Evolutionary conservation across 768 basidiomycete species (phyloP).

Genomic region (Suillus bovinus): DNA sequence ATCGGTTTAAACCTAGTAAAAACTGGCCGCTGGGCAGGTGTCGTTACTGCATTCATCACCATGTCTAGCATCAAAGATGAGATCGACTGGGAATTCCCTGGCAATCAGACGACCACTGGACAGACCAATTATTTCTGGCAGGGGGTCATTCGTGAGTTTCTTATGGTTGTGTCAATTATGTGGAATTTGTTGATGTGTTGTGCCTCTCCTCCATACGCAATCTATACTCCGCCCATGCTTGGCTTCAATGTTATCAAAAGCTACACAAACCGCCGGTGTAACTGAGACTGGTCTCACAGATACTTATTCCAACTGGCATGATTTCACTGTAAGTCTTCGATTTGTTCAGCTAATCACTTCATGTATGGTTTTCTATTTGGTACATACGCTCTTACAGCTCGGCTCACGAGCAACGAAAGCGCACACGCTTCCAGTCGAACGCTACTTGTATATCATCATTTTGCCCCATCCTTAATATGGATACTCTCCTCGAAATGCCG

Average conservation of each 20-base stretch:
- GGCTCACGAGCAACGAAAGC: not conserved
- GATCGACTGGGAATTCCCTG: constrained; percentile 88
- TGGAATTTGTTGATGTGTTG: not conserved
- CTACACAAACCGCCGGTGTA: constrained; percentile 49
- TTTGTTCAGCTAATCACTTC: not conserved
- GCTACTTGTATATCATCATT: not conserved
- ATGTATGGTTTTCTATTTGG: not conserved
- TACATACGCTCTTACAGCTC: not conserved
- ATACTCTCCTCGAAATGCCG: not conserved
- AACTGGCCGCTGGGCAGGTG: constrained; percentile 76
- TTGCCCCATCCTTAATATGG: not conserved
- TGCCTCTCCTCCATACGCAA: not conserved
- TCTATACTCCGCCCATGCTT: not conserved
- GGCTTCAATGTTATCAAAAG: constrained; percentile 6
- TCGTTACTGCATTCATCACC: constrained; percentile 83
- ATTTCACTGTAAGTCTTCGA: constrained; percentile 61
- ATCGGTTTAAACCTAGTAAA: constrained; percentile 51
- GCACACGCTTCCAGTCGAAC: not conserved
- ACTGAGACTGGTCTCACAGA: constrained; percentile 52
- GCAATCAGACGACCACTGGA: constrained; percentile 55
- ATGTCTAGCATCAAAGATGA: constrained; percentile 86
- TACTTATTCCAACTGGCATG: constrained; percentile 71
- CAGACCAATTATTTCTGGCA: constrained; percentile 87
- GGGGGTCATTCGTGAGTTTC: constrained; percentile 58
- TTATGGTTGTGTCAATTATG: not conserved